Evolutionary conservation across 179 eudicot species (phyloP).

Genomic region (Pouteria campechiana): DNA sequence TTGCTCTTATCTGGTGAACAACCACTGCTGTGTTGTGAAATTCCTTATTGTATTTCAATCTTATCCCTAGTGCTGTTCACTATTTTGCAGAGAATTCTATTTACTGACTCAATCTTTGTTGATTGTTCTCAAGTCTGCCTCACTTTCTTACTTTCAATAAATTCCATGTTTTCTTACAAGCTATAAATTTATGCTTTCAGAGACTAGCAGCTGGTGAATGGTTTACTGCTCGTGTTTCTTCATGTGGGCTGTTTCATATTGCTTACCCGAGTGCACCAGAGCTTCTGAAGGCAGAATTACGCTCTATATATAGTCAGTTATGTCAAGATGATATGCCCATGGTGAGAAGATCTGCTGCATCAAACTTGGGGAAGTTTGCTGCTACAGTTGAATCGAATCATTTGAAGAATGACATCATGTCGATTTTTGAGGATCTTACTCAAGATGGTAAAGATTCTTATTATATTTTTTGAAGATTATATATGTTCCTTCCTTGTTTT

Average conservation of each 20-base stretch:
- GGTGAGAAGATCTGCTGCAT: slow-evolving; percentile 99
- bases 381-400: slow-evolving; percentile 84
- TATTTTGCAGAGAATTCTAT: too few species aligned
- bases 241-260: slow-evolving; percentile 94
- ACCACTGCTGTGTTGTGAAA: too few species aligned
- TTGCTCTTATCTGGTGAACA: too few species aligned
- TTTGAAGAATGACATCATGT: slow-evolving; percentile 81
- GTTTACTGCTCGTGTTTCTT: slow-evolving; percentile 96
- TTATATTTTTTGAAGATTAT: too few species aligned
- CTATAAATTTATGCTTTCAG: too few species aligned
- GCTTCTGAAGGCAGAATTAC: slow-evolving; percentile 58
- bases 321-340: slow-evolving; percentile 99
- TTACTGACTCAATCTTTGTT: too few species aligned
- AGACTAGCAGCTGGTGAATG: slow-evolving; percentile 99
- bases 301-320: slow-evolving; percentile 77
- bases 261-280: slow-evolving; percentile 93
- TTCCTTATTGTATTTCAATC: too few species aligned
- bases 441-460: slow-evolving; percentile 92
- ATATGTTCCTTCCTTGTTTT: too few species aligned
- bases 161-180: too few species aligned
- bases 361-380: slow-evolving; percentile 95
- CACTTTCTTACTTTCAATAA: too few species aligned
- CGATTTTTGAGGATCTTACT: slow-evolving; percentile 84
- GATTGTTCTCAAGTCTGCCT: too few species aligned
- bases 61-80: too few species aligned